Evolutionary conservation across 2,329 filamentous ascomycete genomes (phyloP), one percentile per base, ranked within the genome.

Genomic region (Cladophialophora carrionii): DNA sequence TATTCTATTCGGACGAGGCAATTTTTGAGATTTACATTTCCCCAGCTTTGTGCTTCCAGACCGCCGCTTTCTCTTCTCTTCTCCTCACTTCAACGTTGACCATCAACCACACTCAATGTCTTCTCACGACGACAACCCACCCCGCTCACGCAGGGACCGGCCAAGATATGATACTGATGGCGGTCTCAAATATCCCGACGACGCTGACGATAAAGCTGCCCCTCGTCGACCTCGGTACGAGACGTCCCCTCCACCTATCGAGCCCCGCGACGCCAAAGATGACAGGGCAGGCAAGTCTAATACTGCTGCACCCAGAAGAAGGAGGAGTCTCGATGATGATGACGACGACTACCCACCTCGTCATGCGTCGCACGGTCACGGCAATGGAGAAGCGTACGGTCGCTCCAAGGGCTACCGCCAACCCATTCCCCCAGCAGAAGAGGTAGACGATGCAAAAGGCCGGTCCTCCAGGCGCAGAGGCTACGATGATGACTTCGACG

Each of bases 331-430:
- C 49, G 57, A 62, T 24, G 61, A 62, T 24, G 61, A 68, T 31
- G 65, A 69, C 29, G 48, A 57, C 48, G 57, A 68, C 26, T 46
- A 60, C 59, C 48, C 32, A 7, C 31, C 59, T 14, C 61, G 56
- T 4, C 20, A 57, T 41, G n/a, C 57, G n/a, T 17, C 43, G 22
- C 57, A 61, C 24, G 49, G 57, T 17, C 49, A 48, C 29, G 63
- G 54, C 26, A 57, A 53, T 22, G 60, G 43, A 5, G 64, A 14
- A 14, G 63, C 48, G 14, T 69, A 67, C 31, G 67, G 67, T 26
- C 67, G 67, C 3, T 67, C 67, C 29, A 64, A 61, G 37, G 64
- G 64, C 14, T 69, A 69, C 49, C 64, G 67, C 37, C 62, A 63
- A 20, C 64, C 64, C 37, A 22, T 68, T 4, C 67, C 67, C 26